A percentile compares a stretch with the other conserved stretches of the same genome.
Evolutionary conservation across 2,329 filamentous ascomycete species (phyloP).

Genomic region (Lasiodiplodia sp.): DNA sequence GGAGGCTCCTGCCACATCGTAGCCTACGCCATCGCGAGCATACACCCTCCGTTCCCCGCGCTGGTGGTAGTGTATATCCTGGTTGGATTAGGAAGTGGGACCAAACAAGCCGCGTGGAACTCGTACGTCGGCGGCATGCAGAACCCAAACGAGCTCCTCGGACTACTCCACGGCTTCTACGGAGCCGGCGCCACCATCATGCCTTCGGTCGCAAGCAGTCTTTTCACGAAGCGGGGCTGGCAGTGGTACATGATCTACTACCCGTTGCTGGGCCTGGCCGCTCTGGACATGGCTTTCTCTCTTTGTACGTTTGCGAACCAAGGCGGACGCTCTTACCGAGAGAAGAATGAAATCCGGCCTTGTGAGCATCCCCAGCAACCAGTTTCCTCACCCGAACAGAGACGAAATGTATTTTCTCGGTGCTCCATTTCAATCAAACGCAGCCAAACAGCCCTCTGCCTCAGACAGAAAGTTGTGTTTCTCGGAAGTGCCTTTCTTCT

Average conservation of each 20-base stretch:
- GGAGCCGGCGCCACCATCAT: slow-evolving; percentile 73
- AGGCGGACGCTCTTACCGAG: neutral
- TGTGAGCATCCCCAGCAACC: neutral
- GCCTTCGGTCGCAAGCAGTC: slow-evolving; percentile 74
- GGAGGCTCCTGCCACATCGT: slow-evolving; percentile 66
- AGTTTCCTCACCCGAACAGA: too few relatives aligned
- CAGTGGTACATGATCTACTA: slow-evolving; percentile 81
- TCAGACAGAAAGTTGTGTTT: slow-evolving; percentile 61
- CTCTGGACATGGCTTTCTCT: slow-evolving; percentile 62
- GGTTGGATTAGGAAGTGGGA: slow-evolving; percentile 73
- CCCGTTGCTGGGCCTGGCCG: slow-evolving; percentile 69
- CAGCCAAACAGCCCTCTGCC: slow-evolving; percentile 50
- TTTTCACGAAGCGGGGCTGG: slow-evolving; percentile 69
- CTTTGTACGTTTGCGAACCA: slow-evolving; percentile 61
- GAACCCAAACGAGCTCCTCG: slow-evolving; percentile 75
- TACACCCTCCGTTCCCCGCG: slow-evolving; percentile 74
- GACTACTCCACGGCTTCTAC: slow-evolving; percentile 75
- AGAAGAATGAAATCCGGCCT: neutral
- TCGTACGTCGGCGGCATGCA: slow-evolving; percentile 74
- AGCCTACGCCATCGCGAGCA: slow-evolving; percentile 69
- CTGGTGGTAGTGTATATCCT: slow-evolving; percentile 70
- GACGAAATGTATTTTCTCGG: neutral
- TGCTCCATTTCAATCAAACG: neutral
- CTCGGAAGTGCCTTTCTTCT: slow-evolving; percentile 75
- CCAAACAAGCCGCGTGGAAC: slow-evolving; percentile 69